Evolutionary conservation across 2,329 filamentous ascomycete genomes (phyloP).

Genomic region (Epichloe elymi): DNA sequence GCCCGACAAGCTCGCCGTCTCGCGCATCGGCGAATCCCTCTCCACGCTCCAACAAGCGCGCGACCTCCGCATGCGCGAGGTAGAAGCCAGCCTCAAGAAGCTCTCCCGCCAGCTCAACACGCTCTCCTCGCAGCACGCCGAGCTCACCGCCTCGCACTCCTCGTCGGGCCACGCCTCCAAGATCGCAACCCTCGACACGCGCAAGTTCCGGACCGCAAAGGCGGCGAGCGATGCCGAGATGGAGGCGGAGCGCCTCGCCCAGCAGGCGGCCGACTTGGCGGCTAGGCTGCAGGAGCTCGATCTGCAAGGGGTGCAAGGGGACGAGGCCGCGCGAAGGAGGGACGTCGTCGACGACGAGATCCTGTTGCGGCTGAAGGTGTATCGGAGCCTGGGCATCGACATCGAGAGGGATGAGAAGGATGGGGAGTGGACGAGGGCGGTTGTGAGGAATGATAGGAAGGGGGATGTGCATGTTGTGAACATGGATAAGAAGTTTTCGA

Average conservation of each 20-base stretch:
- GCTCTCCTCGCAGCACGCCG: slow-evolving; percentile 61
- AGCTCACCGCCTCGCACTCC: slow-evolving; percentile 63
- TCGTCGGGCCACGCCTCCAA: slow-evolving; percentile 67
- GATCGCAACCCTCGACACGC: slow-evolving; percentile 78
- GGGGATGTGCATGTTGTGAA: slow-evolving; percentile 88
- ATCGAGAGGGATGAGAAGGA: slow-evolving; percentile 60
- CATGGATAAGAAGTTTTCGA: slow-evolving; percentile 81
- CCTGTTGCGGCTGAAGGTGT: slow-evolving; percentile 72
- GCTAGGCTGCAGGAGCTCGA: slow-evolving; percentile 72
- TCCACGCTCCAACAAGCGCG: slow-evolving; percentile 75
- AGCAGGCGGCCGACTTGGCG: slow-evolving; percentile 62
- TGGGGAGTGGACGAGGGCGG: slow-evolving; percentile 73
- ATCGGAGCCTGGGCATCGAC: slow-evolving; percentile 81
- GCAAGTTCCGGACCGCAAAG: slow-evolving; percentile 93
- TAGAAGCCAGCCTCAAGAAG: slow-evolving; percentile 53
- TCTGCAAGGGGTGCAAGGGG: slow-evolving; percentile 71
- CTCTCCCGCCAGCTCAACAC: slow-evolving; percentile 66
- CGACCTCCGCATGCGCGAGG: slow-evolving; percentile 59
- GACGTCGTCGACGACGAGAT: slow-evolving; percentile 50
- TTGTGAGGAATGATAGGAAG: slow-evolving; percentile 73
- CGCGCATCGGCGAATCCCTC: slow-evolving; percentile 74
- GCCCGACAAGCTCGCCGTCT: slow-evolving; percentile 72
- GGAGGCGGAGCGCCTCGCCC: slow-evolving; percentile 82
- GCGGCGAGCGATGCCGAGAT: slow-evolving; percentile 78
- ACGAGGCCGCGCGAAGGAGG: slow-evolving; percentile 14